These are phyloP conservation scores for Meyerozyma carpophila DNA, from an alignment of 1,139 yeast species.

Conservation along the genomic window DNA sequence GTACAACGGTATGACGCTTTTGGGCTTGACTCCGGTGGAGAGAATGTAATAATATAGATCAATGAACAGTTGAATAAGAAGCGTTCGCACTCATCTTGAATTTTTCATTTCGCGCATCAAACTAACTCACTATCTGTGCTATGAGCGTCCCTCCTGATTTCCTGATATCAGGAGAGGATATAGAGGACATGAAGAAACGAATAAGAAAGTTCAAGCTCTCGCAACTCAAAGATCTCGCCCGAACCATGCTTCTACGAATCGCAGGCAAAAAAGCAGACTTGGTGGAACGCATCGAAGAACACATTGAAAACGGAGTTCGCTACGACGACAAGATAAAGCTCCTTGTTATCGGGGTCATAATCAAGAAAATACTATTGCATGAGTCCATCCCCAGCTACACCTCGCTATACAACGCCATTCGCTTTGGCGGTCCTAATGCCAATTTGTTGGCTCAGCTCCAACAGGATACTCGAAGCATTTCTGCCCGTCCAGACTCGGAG, in stretches of 20 bases:
- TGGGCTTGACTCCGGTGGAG: constrained; percentile 96
- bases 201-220: constrained; percentile 16
- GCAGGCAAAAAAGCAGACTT: constrained; percentile 51
- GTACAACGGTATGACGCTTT: constrained; percentile 82
- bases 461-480: neutral
- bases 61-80: neutral
- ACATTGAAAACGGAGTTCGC: constrained; percentile 29
- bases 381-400: constrained; percentile 34
- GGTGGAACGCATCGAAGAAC: constrained; percentile 38
- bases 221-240: constrained; percentile 39
- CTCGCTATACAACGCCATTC: constrained; percentile 21
- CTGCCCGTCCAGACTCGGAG: constrained; percentile 7
- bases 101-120: neutral
- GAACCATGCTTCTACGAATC: constrained; percentile 38
- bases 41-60: constrained; percentile 61
- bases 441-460: neutral
- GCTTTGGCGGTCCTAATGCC: constrained; percentile 10
- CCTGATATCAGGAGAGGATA: neutral
- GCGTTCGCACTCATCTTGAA: neutral
- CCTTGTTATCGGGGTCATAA: constrained; percentile 37
- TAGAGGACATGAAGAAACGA: constrained; percentile 1
- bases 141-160: neutral
- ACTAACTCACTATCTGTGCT: neutral
- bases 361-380: constrained; percentile 30
- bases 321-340: constrained; percentile 35